Percentiles rank a stretch among this genome's conserved stretches.
Conservation (phyloP, 2,329 filamentous ascomycete species). For the Epichloe scottii region DNA sequence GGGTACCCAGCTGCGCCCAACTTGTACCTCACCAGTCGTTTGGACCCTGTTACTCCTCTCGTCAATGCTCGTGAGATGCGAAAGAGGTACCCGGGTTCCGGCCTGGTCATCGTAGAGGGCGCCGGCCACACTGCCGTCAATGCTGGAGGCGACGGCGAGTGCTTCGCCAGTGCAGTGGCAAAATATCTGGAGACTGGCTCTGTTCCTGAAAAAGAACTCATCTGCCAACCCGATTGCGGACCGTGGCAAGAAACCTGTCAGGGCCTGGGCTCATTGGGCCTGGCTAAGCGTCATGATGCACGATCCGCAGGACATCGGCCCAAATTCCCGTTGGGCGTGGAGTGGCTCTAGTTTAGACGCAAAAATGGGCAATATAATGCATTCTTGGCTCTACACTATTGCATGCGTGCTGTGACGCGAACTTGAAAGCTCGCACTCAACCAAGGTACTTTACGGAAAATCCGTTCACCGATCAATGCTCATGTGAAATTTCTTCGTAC, state of each 20-base stretch:
- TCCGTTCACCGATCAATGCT: not conserved
- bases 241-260: slow-evolving; percentile 9
- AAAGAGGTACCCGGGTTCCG: slow-evolving; percentile 15
- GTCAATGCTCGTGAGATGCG: slow-evolving; percentile 20
- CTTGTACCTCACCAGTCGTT: slow-evolving; percentile 25
- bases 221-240: slow-evolving; percentile 8
- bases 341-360: not conserved
- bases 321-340: not conserved
- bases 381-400: not conserved
- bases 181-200: slow-evolving; percentile 18
- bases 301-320: not conserved
- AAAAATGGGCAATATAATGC: not conserved
- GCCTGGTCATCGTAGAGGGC: slow-evolving; percentile 18
- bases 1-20: slow-evolving; percentile 14
- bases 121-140: slow-evolving; percentile 17
- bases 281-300: not conserved
- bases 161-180: slow-evolving; percentile 12
- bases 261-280: too few species aligned
- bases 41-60: slow-evolving; percentile 30
- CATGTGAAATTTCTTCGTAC: slow-evolving; percentile 5
- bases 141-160: slow-evolving; percentile 7
- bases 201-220: slow-evolving; percentile 12
- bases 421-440: not conserved
- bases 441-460: not conserved
- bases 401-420: not conserved